Evolutionary conservation across 2,329 filamentous ascomycete genomes (phyloP).

Genomic region (Neofusicoccum umdonicola): DNA sequence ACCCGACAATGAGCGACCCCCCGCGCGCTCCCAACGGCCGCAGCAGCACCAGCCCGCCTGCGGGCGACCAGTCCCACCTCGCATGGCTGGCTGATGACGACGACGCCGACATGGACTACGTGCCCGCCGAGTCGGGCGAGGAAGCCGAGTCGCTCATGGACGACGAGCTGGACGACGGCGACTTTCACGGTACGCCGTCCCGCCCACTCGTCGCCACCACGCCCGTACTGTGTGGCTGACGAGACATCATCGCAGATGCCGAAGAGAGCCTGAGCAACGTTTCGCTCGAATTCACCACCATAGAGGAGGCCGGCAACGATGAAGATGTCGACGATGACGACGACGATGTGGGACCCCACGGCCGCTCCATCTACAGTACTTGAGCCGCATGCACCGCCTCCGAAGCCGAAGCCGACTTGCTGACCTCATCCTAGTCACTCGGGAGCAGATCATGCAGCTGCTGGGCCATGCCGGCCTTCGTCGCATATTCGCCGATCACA

Average conservation of each 20-base stretch:
- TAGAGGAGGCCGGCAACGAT: constrained; percentile 27
- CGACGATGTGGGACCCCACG: constrained; percentile 33
- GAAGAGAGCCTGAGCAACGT: constrained; percentile 43
- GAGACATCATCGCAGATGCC: constrained; percentile 33
- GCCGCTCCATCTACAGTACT: constrained; percentile 22
- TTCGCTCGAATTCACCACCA: constrained; percentile 34
- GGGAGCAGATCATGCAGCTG: constrained; percentile 53
- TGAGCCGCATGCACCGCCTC: constrained; percentile 14
- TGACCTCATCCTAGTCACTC: constrained; percentile 38
- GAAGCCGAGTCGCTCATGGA: constrained; percentile 38
- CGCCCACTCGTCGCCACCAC: not conserved
- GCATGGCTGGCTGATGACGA: constrained; percentile 34
- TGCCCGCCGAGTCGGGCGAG: constrained; percentile 39
- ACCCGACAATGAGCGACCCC: constrained; percentile 10
- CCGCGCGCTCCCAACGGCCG: constrained; percentile 2
- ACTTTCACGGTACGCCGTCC: constrained; percentile 34
- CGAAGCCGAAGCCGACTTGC: constrained; percentile 10
- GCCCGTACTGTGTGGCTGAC: constrained; percentile 19
- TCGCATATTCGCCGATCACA: constrained; percentile 47
- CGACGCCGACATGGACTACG: constrained; percentile 51
- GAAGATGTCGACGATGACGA: constrained; percentile 28
- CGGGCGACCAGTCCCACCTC: not conserved
- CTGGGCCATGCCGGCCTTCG: constrained; percentile 54
- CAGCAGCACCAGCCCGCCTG: not conserved
- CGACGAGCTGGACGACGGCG: constrained; percentile 35